Base-by-base conservation (phyloP, 768 basidiomycete genomes). In the Lactarius vividus region DNA sequence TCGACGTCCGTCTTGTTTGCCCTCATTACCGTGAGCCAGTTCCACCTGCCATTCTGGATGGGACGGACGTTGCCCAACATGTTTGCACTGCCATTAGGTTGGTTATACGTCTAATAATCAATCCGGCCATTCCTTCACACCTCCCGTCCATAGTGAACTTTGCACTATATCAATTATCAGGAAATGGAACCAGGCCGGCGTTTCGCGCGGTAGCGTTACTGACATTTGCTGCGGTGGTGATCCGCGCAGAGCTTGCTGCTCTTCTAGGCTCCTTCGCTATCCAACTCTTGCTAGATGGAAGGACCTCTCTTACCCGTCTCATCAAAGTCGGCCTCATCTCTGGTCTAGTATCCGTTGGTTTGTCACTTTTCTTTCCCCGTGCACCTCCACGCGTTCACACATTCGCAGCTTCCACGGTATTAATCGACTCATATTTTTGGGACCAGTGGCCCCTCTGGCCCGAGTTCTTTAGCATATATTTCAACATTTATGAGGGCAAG, bases 41-140 rank as follows among this genome's bases (percentile, higher is more conserved):
- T 97, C 73, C 97, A 98, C 73, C 73, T 96, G 6, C 88, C 88
- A 8, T 99, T 93, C 75, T 98, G 94, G 88, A 92, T 94, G 81
- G 88, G 94, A 2, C 79, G 97, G 61, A 97, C 96, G 0, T 76
- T 98, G 8, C 96, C 97, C 1, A 99, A 98, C 74, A 96, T 94
- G 88, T 87, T 95, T 67, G 94, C 94, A 4, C 77, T 95, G 20
- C 79, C 90, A 2, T 85, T 88, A 54, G 91, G 94, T 96, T 68
- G 28, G 77, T 69, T n/a, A 55, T 40, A 31, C 46, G 59, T 31
- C 4, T 35, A 2, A 20, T 59, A 37, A 54, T n/a, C 46, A 18
- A 39, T 58, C 44, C 4, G n/a, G 18, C 31, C 46, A 62, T 16
- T 61, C 44, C 56, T 13, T 59, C 64, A 29, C 23, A 26, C 35